Percentiles rank a stretch among this genome's conserved stretches.
phyloP scores from a whole-genome alignment of 202 grass and related monocot genomes.

The Panicum hallii region DNA sequence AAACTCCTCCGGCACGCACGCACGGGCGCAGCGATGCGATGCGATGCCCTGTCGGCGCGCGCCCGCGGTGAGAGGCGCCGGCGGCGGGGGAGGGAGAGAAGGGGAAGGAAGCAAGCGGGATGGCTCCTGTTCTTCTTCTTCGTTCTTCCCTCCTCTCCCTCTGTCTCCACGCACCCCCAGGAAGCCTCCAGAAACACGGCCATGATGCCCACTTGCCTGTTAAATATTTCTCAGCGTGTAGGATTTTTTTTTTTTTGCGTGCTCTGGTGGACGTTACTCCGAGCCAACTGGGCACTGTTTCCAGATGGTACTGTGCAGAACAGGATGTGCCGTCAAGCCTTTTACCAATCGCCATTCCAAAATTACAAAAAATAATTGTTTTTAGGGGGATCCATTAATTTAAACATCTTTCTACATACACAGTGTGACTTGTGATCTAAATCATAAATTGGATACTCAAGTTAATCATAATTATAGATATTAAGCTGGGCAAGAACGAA shows the following conservation, averaged over 20 bases:
- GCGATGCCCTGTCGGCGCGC: neutral
- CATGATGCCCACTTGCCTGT: slow-evolving; percentile 46
- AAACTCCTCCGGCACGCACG: neutral
- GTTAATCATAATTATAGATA: too few species aligned
- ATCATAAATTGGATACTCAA: too few species aligned
- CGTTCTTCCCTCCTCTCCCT: slow-evolving; percentile 14
- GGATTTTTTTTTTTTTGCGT: slow-evolving; percentile 36
- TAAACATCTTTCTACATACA: too few species aligned
- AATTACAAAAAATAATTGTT: too few species aligned
- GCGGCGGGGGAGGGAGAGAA: neutral
- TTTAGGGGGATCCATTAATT: too few species aligned
- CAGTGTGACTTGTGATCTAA: too few species aligned
- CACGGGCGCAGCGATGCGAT: neutral
- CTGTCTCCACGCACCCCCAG: slow-evolving; percentile 37
- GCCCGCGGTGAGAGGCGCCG: neutral
- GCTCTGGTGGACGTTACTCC: neutral
- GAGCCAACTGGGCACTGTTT: slow-evolving; percentile 25
- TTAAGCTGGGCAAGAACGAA: too few species aligned
- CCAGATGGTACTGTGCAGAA: neutral
- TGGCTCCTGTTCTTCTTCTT: slow-evolving; percentile 10
- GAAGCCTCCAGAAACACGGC: slow-evolving; percentile 85
- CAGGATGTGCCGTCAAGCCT: neutral
- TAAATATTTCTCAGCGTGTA: slow-evolving; percentile 27
- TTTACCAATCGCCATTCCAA: too few species aligned
- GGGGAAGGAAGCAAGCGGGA: slow-evolving; percentile 28